Evolutionary conservation across 108 stramenopile genomes (phyloP).

Genomic region (Discostella stelligeroides): DNA sequence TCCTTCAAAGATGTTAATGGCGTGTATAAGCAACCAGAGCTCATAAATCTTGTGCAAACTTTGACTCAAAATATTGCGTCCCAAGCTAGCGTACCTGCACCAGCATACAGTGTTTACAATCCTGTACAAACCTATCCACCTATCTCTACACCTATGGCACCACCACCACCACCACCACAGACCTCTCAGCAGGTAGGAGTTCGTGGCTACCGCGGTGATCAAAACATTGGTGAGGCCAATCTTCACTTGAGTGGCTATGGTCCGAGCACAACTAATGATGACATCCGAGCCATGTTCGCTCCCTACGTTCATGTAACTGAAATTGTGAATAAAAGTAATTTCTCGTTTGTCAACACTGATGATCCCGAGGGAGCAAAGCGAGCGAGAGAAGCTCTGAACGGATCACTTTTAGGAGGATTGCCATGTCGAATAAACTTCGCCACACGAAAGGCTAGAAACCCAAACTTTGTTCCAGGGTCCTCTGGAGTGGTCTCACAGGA

Average conservation of each 20-base stretch:
- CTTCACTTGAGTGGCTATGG: conserved; percentile 89
- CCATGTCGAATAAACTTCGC: conserved; percentile 84
- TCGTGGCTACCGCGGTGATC: conserved; percentile 57
- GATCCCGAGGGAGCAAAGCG: conserved; percentile 73
- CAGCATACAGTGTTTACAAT: conserved; percentile 20
- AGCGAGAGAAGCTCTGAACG: conserved; percentile 77
- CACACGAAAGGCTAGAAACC: conserved; percentile 66
- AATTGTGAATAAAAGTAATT: conserved; percentile 77
- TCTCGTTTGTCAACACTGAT: conserved; percentile 84
- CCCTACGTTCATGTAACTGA: conserved; percentile 84
- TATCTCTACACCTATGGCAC: conserved; percentile 24
- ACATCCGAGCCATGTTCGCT: conserved; percentile 75
- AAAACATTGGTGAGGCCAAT: conserved; percentile 75
- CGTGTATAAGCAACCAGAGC: conserved; percentile 72
- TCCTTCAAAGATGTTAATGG: conserved; percentile 80
- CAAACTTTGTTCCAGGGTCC: conserved; percentile 4
- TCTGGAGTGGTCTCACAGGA: conserved; percentile 3
- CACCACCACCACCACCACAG: conserved; percentile 21
- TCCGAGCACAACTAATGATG: conserved; percentile 72
- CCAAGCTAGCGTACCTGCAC: conserved; percentile 27
- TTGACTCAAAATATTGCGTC: conserved; percentile 58
- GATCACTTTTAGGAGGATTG: conserved; percentile 74
- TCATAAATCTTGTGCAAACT: conserved; percentile 79
- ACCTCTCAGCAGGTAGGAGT: conserved; percentile 15
- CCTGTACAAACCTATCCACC: conserved; percentile 38